Conservation (phyloP, 2,329 filamentous ascomycete genomes). For the Arthrobotrys sinensis region DNA sequence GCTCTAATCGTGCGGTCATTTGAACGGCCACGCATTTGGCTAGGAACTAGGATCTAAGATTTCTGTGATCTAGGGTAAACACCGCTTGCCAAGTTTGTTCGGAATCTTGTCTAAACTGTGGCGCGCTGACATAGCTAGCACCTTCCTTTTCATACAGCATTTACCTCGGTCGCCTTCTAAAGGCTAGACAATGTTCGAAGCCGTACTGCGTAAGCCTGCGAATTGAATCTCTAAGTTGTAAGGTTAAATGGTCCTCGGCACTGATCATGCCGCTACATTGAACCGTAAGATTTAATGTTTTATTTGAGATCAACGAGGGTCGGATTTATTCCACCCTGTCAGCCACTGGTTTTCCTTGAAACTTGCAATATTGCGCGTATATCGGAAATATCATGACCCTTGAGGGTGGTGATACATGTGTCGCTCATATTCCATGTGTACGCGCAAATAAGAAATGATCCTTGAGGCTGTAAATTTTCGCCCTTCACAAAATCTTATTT, state of each 20-base stretch:
- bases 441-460: slow-evolving; percentile 48
- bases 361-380: slow-evolving; percentile 45
- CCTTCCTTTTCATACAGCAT: slow-evolving; percentile 52
- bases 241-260: slow-evolving; percentile 53
- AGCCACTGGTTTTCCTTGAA: slow-evolving; percentile 39
- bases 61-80: slow-evolving; percentile 58
- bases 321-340: slow-evolving; percentile 38
- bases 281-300: slow-evolving; percentile 26
- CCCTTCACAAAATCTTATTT: slow-evolving; percentile 51
- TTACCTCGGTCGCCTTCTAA: slow-evolving; percentile 44
- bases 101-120: slow-evolving; percentile 58
- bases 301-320: slow-evolving; percentile 38
- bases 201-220: background rate
- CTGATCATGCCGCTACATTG: slow-evolving; percentile 51
- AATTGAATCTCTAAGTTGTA: slow-evolving; percentile 22
- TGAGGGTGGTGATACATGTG: slow-evolving; percentile 59
- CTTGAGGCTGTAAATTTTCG: slow-evolving; percentile 50
- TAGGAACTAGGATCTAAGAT: slow-evolving; percentile 61
- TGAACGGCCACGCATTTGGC: slow-evolving; percentile 59
- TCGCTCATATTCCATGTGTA: slow-evolving; percentile 33
- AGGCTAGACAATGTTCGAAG: slow-evolving; percentile 11
- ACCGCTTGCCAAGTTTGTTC: slow-evolving; percentile 61
- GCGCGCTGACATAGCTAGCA: slow-evolving; percentile 45
- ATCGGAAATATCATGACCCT: slow-evolving; percentile 56
- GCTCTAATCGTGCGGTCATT: slow-evolving; percentile 48